Percentiles rank a stretch among this genome's conserved stretches.
phyloP scores from a whole-genome alignment of 805 yeast species.

The Soucietia sequanensis region DNA sequence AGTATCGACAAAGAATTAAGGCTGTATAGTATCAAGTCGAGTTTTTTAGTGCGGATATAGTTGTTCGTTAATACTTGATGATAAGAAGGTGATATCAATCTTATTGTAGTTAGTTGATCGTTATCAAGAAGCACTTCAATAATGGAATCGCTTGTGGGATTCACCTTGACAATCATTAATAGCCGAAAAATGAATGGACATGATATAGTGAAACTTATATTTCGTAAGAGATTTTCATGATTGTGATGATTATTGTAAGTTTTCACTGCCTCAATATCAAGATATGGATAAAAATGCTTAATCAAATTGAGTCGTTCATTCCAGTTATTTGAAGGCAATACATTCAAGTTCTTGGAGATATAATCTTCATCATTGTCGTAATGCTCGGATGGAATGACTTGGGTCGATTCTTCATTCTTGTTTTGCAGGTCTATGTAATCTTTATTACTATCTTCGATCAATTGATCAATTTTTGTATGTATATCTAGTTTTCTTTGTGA shows the following conservation, averaged over 20 bases:
- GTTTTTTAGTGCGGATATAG: constrained; percentile 24
- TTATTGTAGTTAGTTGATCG: constrained; percentile 10
- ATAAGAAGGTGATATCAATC: constrained; percentile 23
- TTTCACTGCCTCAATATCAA: constrained; percentile 16
- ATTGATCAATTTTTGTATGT: constrained; percentile 14
- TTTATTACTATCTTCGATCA: constrained; percentile 19
- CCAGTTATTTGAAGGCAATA: constrained; percentile 37
- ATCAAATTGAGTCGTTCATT: constrained; percentile 20
- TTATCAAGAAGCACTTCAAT: constrained; percentile 3
- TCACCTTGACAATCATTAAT: constrained; percentile 13
- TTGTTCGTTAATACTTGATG: constrained; percentile 14
- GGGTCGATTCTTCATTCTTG: not conserved
- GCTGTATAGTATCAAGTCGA: constrained; percentile 30
- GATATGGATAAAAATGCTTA: constrained; percentile 23
- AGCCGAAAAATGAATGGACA: constrained; percentile 23
- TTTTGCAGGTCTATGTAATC: constrained; percentile 7
- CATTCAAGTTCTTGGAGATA: constrained; percentile 25
- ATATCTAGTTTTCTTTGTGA: constrained; percentile 9
- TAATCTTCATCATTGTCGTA: constrained; percentile 17
- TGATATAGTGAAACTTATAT: constrained; percentile 12
- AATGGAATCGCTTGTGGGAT: constrained; percentile 12
- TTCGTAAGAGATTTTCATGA: constrained; percentile 11
- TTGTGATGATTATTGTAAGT: constrained; percentile 11
- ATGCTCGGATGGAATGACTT: constrained; percentile 10
- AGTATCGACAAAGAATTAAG: constrained; percentile 29